Evolutionary conservation across 108 stramenopile species (phyloP), one percentile per base, ranked within the genome.

Genomic region (Stephanodiscus triporus): DNA sequence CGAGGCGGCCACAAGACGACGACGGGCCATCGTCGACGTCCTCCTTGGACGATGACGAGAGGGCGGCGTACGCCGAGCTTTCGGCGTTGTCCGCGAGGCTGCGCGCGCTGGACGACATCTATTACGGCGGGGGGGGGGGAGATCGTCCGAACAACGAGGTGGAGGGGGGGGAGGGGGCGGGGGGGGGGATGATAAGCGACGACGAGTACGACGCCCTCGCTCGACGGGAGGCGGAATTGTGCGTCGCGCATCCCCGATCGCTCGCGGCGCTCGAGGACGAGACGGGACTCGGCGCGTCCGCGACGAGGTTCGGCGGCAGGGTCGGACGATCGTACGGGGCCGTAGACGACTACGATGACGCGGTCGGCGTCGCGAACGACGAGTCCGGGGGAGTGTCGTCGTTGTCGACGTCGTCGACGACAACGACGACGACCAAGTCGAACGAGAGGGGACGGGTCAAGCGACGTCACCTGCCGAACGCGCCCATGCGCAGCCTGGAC

Each of bases 131-230:
- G n/a, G n/a, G n/a, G n/a, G n/a, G n/a, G n/a, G n/a, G n/a, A n/a
- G n/a, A n/a, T n/a, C n/a, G n/a, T n/a, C n/a, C n/a, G n/a, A n/a
- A n/a, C n/a, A n/a, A n/a, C n/a, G n/a, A n/a, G n/a, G n/a, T n/a
- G n/a, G n/a, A n/a, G n/a, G n/a, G n/a, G n/a, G n/a, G n/a, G n/a
- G n/a, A n/a, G n/a, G n/a, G n/a, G n/a, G n/a, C n/a, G n/a, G n/a
- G n/a, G n/a, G n/a, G n/a, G n/a, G n/a, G n/a, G n/a, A n/a, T n/a
- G n/a, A n/a, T n/a, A n/a, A n/a, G n/a, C 20, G 93, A 94, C 68
- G 93, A 90, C 11, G 90, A 88, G 47, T 94, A 87, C 61, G 93
- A 94, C 84, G 90, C 93, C n/a, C 73, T 94, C 51, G 89, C 88
- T n/a, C 63, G 72, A 67, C 85, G 84, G 38, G 93, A 94, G 72